phyloP scores from a whole-genome alignment of 306 rosid genomes.

The Quercus robur region DNA sequence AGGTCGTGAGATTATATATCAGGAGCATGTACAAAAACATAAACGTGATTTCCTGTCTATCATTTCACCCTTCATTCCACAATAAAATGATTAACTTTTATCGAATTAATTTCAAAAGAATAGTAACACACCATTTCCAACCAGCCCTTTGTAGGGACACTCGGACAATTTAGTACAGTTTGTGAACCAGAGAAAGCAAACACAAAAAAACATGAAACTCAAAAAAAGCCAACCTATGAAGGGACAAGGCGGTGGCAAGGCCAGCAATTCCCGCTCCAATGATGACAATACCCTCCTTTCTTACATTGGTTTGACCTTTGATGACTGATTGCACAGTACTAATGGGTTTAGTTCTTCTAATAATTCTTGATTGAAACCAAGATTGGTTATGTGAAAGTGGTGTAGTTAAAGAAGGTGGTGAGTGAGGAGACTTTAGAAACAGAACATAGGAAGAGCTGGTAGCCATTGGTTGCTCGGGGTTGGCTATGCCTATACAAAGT shows the following conservation, averaged over 20 bases:
- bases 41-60: neutral
- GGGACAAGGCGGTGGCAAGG: constrained; percentile 74
- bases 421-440: constrained; percentile 21
- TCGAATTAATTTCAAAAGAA: neutral
- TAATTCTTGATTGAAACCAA: constrained; percentile 10
- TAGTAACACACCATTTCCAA: neutral
- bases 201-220: neutral
- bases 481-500: neutral
- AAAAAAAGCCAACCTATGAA: constrained; percentile 45
- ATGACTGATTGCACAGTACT: neutral
- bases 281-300: constrained; percentile 53
- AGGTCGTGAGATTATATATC: no score
- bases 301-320: constrained; percentile 39
- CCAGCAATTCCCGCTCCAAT: constrained; percentile 81
- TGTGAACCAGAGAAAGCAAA: neutral
- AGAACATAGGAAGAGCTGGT: constrained; percentile 26
- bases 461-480: constrained; percentile 34
- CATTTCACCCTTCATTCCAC: neutral
- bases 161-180: neutral
- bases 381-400: neutral
- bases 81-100: neutral
- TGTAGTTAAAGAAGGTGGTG: constrained; percentile 1
- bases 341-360: constrained; percentile 18
- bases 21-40: no score
- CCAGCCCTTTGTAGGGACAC: neutral